Evolutionary conservation across 2,329 filamentous ascomycete species (phyloP).

Genomic region (Phoma sp.): DNA sequence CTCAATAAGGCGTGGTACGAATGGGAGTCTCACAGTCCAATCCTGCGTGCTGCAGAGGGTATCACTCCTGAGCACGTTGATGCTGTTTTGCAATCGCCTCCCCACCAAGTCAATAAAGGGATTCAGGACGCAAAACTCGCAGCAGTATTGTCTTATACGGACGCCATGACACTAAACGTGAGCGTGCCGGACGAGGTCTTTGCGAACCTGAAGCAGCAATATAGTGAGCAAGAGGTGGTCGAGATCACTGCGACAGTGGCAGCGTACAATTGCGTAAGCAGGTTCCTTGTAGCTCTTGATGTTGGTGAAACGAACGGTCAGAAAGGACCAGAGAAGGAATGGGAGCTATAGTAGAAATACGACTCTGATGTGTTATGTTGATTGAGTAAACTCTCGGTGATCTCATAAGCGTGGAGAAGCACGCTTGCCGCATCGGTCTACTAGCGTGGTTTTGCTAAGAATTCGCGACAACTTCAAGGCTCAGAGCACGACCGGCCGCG

Average conservation of each 20-base stretch:
- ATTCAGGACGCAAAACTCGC: constrained; percentile 65
- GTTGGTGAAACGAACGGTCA: constrained; percentile 55
- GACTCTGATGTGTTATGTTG: neutral
- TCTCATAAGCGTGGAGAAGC: neutral
- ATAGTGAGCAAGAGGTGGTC: constrained; percentile 75
- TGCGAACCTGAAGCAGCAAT: constrained; percentile 63
- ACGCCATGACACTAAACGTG: constrained; percentile 82
- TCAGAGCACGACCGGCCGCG: constrained; percentile 4
- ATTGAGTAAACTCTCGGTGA: neutral
- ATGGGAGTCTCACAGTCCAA: constrained; percentile 78
- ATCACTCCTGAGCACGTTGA: constrained; percentile 58
- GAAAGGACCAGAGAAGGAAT: constrained; percentile 24
- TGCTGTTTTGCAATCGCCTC: constrained; percentile 32
- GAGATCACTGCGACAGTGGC: constrained; percentile 82
- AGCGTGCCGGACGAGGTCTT: constrained; percentile 73
- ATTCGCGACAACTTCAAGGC: constrained; percentile 15
- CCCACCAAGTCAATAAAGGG: constrained; percentile 11
- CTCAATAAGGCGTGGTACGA: constrained; percentile 86
- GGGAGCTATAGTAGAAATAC: constrained; percentile 3
- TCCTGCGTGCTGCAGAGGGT: constrained; percentile 52
- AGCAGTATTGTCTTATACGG: constrained; percentile 74
- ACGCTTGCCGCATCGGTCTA: neutral
- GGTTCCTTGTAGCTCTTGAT: constrained; percentile 82
- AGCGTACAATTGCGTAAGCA: constrained; percentile 83
- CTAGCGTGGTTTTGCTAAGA: constrained; percentile 15